Percentiles rank a stretch among this genome's conserved stretches.
Conservation (phyloP, 495 filamentous ascomycete genomes). For the Lasiosphaeria hispida region DNA sequence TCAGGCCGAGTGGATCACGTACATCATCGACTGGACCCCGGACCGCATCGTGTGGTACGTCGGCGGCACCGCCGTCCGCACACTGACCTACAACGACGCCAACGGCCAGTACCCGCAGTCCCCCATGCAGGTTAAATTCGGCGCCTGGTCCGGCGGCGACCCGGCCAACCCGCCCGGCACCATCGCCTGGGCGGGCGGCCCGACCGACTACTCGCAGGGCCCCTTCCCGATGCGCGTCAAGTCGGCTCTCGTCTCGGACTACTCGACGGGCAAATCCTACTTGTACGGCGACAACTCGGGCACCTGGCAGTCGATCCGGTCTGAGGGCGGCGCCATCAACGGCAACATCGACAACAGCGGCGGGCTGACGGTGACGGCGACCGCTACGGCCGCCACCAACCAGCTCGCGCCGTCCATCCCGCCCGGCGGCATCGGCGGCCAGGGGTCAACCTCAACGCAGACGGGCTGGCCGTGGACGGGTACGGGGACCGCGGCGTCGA, state of each 20-base stretch:
- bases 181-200: slow-evolving; percentile 82
- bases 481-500: slow-evolving; percentile 32
- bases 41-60: slow-evolving; percentile 79
- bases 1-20: slow-evolving; percentile 74
- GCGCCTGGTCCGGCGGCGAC: slow-evolving; percentile 86
- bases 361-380: slow-evolving; percentile 46
- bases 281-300: slow-evolving; percentile 73
- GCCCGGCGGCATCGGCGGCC: slow-evolving; percentile 59
- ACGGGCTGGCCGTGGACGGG: slow-evolving; percentile 62
- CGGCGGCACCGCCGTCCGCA: slow-evolving; percentile 67
- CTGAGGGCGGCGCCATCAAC: slow-evolving; percentile 55
- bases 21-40: slow-evolving; percentile 84
- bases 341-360: slow-evolving; percentile 54
- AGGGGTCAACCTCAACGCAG: slow-evolving; percentile 49
- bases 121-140: slow-evolving; percentile 82
- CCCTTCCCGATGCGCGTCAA: slow-evolving; percentile 86
- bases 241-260: slow-evolving; percentile 75
- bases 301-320: slow-evolving; percentile 61
- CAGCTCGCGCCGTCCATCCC: slow-evolving; percentile 37
- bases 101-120: slow-evolving; percentile 82
- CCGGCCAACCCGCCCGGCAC: slow-evolving; percentile 68
- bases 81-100: slow-evolving; percentile 56
- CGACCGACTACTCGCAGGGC: slow-evolving; percentile 72
- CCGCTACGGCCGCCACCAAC: slow-evolving; percentile 38
- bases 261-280: slow-evolving; percentile 84